These are phyloP conservation scores for Fraxinus excelsior DNA, from an alignment of 257 asterid genomes.

Conservation along the genomic window DNA sequence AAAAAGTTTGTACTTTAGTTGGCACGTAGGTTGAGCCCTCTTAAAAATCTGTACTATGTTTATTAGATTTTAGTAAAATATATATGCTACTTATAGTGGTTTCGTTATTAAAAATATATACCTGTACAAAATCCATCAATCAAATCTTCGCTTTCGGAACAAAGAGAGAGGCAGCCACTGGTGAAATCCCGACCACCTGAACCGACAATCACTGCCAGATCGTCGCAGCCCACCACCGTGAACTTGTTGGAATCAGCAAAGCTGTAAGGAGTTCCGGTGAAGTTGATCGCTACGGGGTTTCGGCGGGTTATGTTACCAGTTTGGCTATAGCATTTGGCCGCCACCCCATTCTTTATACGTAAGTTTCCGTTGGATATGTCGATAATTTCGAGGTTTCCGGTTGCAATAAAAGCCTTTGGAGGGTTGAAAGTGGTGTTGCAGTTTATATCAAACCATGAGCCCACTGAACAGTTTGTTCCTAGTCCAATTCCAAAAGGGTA, in stretches of 20 bases:
- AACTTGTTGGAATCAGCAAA: slow-evolving; percentile 42
- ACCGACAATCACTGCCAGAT: slow-evolving; percentile 12
- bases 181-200: slow-evolving; percentile 17
- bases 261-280: slow-evolving; percentile 24
- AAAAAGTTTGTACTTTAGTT: slow-evolving; percentile 20
- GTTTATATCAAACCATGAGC: slow-evolving; percentile 22
- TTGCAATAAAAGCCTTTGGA: no score
- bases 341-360: slow-evolving; percentile 25
- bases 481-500: slow-evolving; percentile 44
- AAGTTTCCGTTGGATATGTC: no score
- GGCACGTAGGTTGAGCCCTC: no score
- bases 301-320: not conserved
- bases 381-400: no score
- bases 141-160: slow-evolving; percentile 29
- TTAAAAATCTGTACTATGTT: no score
- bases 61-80: no score
- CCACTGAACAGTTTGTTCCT: slow-evolving; percentile 29
- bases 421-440: no score
- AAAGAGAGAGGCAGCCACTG: slow-evolving; percentile 41
- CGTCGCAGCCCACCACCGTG: slow-evolving; percentile 57
- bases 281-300: not conserved
- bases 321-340: slow-evolving; percentile 11
- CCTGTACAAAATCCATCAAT: slow-evolving; percentile 52
- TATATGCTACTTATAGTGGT: no score
- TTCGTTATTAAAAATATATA: not conserved